These are phyloP conservation scores for Meira nashicola DNA, from an alignment of 1,284 basidiomycete species.

Conservation along the genomic window DNA sequence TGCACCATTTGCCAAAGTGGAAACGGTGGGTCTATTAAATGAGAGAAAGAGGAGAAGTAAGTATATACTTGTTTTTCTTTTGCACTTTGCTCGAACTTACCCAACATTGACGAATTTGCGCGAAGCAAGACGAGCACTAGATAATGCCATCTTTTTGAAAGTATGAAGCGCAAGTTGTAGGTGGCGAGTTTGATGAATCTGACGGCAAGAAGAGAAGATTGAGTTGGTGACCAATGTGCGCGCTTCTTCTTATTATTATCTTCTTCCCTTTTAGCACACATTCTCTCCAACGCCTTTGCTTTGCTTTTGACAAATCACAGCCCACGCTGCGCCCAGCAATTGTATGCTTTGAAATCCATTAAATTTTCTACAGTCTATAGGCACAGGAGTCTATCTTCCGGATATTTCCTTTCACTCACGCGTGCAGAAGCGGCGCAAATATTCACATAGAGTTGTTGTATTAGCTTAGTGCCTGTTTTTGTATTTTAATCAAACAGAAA, in stretches of 20 bases:
- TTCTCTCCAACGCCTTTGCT: background rate
- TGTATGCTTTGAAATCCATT: no score
- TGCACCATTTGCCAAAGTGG: constrained; percentile 4
- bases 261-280: background rate
- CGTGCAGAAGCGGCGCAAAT: no score
- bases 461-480: no score
- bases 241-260: no score
- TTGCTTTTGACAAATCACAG: background rate
- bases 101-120: constrained; percentile 67
- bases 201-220: background rate
- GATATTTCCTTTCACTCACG: no score
- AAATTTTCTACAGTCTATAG: no score
- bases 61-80: background rate
- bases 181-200: background rate
- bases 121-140: constrained; percentile 10
- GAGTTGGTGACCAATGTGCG: background rate
- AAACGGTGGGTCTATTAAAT: constrained; percentile 8
- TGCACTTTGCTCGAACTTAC: constrained; percentile 20
- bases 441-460: no score
- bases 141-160: background rate
- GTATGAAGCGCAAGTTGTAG: no score
- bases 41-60: background rate
- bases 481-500: no score
- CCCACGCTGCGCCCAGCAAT: background rate
- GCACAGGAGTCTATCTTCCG: no score